phyloP scores from a whole-genome alignment of 495 filamentous ascomycete species.

The Xylaria nigripes region DNA sequence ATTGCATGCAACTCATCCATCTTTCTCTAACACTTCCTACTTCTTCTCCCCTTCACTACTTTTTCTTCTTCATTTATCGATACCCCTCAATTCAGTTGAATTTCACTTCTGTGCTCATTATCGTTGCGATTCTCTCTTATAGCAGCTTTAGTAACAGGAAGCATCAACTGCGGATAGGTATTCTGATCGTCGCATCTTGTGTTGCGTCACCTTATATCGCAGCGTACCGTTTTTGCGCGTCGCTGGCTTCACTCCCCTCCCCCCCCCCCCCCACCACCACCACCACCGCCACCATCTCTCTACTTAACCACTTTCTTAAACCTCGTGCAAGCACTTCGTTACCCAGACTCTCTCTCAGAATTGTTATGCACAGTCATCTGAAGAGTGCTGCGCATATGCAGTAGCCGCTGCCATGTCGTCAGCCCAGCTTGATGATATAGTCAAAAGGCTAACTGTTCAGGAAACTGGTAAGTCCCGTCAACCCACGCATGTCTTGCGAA shows the following conservation, averaged over 20 bases:
- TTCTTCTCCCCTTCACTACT: slow-evolving; percentile 9
- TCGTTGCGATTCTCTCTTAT: background rate
- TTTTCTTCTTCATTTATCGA: slow-evolving; percentile 18
- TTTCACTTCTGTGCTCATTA: slow-evolving; percentile 8
- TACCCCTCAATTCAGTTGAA: slow-evolving; percentile 14
- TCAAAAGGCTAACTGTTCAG: slow-evolving; percentile 43
- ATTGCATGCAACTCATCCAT: background rate
- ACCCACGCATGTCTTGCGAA: background rate
- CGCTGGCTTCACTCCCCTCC: background rate
- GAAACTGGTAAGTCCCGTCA: slow-evolving; percentile 38
- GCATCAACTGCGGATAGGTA: background rate
- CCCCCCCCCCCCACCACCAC: background rate
- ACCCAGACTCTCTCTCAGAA: background rate
- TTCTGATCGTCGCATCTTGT: slow-evolving; percentile 1
- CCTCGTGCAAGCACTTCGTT: background rate
- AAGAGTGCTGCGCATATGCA: slow-evolving; percentile 17
- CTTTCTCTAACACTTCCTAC: background rate
- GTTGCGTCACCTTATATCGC: background rate
- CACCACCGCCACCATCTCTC: background rate
- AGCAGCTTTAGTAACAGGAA: background rate
- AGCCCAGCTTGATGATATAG: slow-evolving; percentile 44
- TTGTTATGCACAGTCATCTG: background rate
- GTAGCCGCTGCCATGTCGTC: slow-evolving; percentile 42
- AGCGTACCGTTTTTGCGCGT: background rate
- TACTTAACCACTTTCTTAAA: background rate